Base-by-base conservation (phyloP, 768 basidiomycete species). In the Lactarius vividus region DNA sequence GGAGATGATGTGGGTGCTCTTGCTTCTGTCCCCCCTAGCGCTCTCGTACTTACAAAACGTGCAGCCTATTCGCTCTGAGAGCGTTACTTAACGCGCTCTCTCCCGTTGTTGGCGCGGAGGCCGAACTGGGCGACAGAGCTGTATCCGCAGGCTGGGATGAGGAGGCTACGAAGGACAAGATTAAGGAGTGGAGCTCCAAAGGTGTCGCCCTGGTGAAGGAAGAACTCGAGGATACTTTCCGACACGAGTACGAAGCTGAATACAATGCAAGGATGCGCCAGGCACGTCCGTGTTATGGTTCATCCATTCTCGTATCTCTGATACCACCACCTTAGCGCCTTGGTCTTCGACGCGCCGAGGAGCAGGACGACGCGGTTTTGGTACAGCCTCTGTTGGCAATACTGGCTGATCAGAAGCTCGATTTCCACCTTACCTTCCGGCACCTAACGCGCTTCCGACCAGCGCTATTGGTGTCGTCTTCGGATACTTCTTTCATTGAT, bases 361-460 rank as follows among this genome's bases (percentile, higher is more conserved):
- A 79, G 2, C 78, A 74, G 1, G 94, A 97, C 77, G 88, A 91
- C 63, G 72, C 77, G 1, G 71, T 75, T 42, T 73, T 96, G 49
- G 79, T 88, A 67, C 81, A 81, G 9, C 88, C 89, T 1, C 81
- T 96, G 49, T 80, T 98, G n/a, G 80, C 84, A 46, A 75, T 96
- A 39, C 84, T 98, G 78, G 84, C 88, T 63, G 74, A 75, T 1
- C 85, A 94, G 68, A 79, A 80, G 58, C 81, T 98, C n/a, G 97
- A 98, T 77, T 96, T 94, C 77, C 88, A 94, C 72, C 82, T 84
- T 16, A 89, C 94, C 3, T 93, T 98, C 82, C 86, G 96, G 29
- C 79, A 75, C 4, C 79, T 99, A 10, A 79, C 81, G 2, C 76
- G 75, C 49, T 95, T 96, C 83, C 79, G 78, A 18, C 83, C 88